Conservation (phyloP, 2,329 filamentous ascomycete species). For the Botrytis squamosa region DNA sequence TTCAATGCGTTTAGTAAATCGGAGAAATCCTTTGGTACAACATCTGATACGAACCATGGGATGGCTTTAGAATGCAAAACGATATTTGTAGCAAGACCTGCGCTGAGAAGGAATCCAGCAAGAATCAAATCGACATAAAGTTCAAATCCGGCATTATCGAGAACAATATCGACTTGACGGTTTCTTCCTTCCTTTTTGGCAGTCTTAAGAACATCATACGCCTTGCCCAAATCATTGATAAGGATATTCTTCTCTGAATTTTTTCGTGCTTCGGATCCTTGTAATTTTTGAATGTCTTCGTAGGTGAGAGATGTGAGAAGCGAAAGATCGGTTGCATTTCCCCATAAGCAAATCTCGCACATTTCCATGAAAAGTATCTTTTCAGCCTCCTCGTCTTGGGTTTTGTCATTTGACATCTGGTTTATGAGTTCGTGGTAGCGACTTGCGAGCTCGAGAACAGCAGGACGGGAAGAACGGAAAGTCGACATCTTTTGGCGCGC, state of each 20-base stretch:
- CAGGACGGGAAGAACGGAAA: slow-evolving; percentile 86
- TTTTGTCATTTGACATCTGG: slow-evolving; percentile 56
- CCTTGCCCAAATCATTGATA: slow-evolving; percentile 74
- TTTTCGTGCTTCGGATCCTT: slow-evolving; percentile 84
- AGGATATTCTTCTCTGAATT: slow-evolving; percentile 88
- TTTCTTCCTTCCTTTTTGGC: slow-evolving; percentile 65
- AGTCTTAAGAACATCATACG: slow-evolving; percentile 66
- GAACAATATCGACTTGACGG: slow-evolving; percentile 84
- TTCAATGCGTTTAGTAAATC: slow-evolving; percentile 80
- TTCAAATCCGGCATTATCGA: slow-evolving; percentile 97
- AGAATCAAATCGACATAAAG: slow-evolving; percentile 93
- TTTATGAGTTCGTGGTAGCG: slow-evolving; percentile 72
- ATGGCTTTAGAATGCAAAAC: slow-evolving; percentile 92
- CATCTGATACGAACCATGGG: slow-evolving; percentile 98
- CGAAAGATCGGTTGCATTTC: slow-evolving; percentile 92
- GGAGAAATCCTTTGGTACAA: slow-evolving; percentile 80
- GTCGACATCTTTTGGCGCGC: slow-evolving; percentile 85
- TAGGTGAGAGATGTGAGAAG: slow-evolving; percentile 87
- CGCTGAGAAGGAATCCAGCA: slow-evolving; percentile 82
- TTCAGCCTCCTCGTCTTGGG: slow-evolving; percentile 59
- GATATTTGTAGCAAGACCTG: slow-evolving; percentile 80
- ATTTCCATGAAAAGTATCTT: slow-evolving; percentile 83
- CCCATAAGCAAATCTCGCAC: slow-evolving; percentile 96
- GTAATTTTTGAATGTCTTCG: slow-evolving; percentile 94
- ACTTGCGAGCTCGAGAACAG: slow-evolving; percentile 77